phyloP scores from a whole-genome alignment of 345 rosid genomes.

The Angophora floribunda region DNA sequence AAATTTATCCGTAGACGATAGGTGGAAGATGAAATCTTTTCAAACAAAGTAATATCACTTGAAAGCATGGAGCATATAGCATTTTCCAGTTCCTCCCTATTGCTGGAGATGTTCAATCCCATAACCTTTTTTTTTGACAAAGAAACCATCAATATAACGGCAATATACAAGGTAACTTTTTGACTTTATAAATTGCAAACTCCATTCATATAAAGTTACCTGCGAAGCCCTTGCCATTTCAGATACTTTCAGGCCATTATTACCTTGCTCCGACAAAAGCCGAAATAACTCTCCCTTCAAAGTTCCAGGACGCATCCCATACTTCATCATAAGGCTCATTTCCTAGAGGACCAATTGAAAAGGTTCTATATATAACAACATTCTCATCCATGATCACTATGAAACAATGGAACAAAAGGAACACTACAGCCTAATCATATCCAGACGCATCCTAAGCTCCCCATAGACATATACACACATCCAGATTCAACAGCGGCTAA shows the following conservation, averaged over 20 bases:
- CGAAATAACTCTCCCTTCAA: conserved; percentile 80
- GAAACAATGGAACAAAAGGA: background rate
- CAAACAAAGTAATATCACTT: conserved; percentile 91
- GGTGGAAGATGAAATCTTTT: conserved; percentile 71
- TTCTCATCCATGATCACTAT: background rate
- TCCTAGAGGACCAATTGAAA: conserved; percentile 31
- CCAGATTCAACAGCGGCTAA: background rate
- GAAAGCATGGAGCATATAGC: conserved; percentile 71
- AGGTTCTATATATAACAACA: background rate
- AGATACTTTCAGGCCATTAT: conserved; percentile 56
- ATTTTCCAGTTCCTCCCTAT: conserved; percentile 56
- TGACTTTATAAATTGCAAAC: background rate
- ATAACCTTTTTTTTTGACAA: conserved; percentile 57
- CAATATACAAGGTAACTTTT: background rate
- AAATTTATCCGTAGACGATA: conserved; percentile 68
- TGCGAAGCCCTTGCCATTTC: conserved; percentile 55
- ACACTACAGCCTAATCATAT: background rate
- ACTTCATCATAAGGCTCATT: conserved; percentile 61
- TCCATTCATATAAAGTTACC: conserved; percentile 18
- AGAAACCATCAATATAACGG: background rate
- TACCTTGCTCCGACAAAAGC: conserved; percentile 58
- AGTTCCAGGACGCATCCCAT: conserved; percentile 61
- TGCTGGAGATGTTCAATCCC: conserved; percentile 49
- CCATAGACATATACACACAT: background rate
- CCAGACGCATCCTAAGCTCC: background rate